Conservation (phyloP, 176 grass and related monocot genomes). For the Areca catechu region DNA sequence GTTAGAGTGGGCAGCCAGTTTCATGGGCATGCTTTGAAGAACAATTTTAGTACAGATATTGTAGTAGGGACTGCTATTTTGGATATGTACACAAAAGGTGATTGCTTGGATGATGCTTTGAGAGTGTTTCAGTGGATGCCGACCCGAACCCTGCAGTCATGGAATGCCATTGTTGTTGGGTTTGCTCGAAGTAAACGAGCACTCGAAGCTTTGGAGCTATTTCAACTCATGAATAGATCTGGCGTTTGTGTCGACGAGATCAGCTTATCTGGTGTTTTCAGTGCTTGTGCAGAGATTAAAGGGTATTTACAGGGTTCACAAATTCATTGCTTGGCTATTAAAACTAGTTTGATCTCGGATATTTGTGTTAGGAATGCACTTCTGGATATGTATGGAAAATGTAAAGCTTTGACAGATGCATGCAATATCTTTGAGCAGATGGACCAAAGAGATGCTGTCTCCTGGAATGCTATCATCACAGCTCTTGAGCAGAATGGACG, state of each 20-base stretch:
- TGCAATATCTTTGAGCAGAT: conserved; percentile 59
- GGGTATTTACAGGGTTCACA: conserved; percentile 48
- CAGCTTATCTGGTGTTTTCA: conserved; percentile 62
- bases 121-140: conserved; percentile 52
- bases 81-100: conserved; percentile 67
- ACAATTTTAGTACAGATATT: conserved; percentile 45
- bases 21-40: conserved; percentile 75
- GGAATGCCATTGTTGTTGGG: conserved; percentile 86
- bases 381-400: conserved; percentile 88
- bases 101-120: conserved; percentile 50
- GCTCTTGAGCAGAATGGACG: conserved; percentile 67
- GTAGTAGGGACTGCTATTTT: conserved; percentile 79
- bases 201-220: conserved; percentile 45
- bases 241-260: conserved; percentile 47
- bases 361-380: conserved; percentile 63
- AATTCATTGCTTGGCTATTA: conserved; percentile 56
- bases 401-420: conserved; percentile 54
- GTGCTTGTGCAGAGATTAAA: conserved; percentile 60
- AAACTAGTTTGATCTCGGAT: conserved; percentile 47
- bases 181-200: conserved; percentile 41
- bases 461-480: conserved; percentile 73
- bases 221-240: conserved; percentile 50
- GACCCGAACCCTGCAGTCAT: conserved; percentile 41
- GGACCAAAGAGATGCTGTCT: conserved; percentile 63
- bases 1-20: conserved; percentile 40